Percentiles rank a stretch among this genome's conserved stretches.
Evolutionary conservation across 768 basidiomycete genomes (phyloP).

Genomic region (Boletus reticuloceps): DNA sequence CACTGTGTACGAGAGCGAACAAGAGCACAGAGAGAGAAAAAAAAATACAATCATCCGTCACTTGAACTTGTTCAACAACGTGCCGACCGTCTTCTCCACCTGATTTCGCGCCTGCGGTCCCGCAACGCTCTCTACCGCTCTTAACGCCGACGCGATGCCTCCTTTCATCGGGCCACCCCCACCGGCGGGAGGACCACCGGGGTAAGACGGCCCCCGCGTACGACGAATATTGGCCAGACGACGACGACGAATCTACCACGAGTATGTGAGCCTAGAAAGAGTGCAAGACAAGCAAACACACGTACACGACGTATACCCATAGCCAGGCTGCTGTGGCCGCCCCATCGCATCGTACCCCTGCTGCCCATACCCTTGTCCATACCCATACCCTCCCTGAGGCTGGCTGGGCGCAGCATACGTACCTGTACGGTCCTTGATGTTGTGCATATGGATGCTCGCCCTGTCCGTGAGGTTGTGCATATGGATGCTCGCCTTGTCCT

Average conservation of each 20-base stretch:
- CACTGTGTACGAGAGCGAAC: no score
- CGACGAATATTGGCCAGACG: neutral
- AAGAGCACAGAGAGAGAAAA: no score
- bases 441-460: neutral
- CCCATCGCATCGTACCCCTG: neutral
- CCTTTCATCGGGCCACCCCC: slow-evolving; percentile 20
- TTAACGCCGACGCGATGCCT: slow-evolving; percentile 35
- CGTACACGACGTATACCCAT: slow-evolving; percentile 41
- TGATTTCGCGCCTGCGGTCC: slow-evolving; percentile 49
- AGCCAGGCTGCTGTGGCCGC: neutral
- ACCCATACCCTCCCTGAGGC: neutral
- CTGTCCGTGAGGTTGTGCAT: neutral
- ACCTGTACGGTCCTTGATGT: neutral
- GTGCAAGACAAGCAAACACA: neutral
- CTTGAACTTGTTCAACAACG: slow-evolving; percentile 8
- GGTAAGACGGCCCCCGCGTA: neutral
- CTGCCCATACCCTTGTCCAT: neutral
- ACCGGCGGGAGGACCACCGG: neutral
- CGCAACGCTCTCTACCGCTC: slow-evolving; percentile 54
- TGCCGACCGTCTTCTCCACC: slow-evolving; percentile 43
- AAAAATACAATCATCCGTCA: neutral
- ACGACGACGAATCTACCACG: no score
- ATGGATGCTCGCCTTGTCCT: neutral
- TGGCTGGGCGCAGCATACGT: neutral
- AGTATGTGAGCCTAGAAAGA: no score